These are phyloP conservation scores for Moesziomyces sp. DNA, from an alignment of 1,284 basidiomycete genomes.

Conservation along the genomic window DNA sequence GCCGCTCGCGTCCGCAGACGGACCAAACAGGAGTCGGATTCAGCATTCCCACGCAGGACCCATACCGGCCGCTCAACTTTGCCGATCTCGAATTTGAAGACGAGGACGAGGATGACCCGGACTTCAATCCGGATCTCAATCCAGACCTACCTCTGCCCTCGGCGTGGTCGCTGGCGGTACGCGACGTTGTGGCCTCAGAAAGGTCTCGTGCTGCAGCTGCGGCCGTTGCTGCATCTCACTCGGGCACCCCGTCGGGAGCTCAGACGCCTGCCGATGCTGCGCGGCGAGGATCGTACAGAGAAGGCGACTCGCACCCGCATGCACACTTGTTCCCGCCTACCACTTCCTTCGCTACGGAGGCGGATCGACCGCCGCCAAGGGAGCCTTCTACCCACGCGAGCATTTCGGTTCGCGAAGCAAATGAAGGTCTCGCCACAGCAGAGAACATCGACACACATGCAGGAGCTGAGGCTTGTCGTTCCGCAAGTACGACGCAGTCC, in stretches of 20 bases:
- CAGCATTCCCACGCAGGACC: conserved; percentile 1
- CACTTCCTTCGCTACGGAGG: background rate
- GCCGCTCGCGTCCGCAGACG: background rate
- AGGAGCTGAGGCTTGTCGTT: background rate
- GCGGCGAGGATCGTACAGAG: conserved; percentile 2
- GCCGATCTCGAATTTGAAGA: conserved; percentile 56
- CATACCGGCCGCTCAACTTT: conserved; percentile 31
- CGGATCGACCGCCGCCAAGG: conserved; percentile 7
- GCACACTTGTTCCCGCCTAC: conserved; percentile 1
- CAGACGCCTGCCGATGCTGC: conserved; percentile 23
- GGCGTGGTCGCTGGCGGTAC: conserved; percentile 57
- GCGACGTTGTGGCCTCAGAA: conserved; percentile 50
- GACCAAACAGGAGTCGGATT: background rate
- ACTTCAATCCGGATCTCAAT: conserved; percentile 52
- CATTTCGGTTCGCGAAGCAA: background rate
- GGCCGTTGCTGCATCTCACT: conserved; percentile 28
- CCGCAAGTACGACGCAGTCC: conserved; percentile 1
- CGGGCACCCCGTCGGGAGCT: conserved; percentile 35
- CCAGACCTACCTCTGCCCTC: conserved; percentile 47
- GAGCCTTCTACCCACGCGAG: background rate
- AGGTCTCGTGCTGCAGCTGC: conserved; percentile 37
- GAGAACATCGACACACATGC: background rate
- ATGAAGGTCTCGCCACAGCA: background rate
- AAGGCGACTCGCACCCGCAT: background rate
- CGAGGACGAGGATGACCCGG: conserved; percentile 58